phyloP scores from a whole-genome alignment of 2,329 filamentous ascomycete genomes.

The Dothiorella sarmentorum region DNA sequence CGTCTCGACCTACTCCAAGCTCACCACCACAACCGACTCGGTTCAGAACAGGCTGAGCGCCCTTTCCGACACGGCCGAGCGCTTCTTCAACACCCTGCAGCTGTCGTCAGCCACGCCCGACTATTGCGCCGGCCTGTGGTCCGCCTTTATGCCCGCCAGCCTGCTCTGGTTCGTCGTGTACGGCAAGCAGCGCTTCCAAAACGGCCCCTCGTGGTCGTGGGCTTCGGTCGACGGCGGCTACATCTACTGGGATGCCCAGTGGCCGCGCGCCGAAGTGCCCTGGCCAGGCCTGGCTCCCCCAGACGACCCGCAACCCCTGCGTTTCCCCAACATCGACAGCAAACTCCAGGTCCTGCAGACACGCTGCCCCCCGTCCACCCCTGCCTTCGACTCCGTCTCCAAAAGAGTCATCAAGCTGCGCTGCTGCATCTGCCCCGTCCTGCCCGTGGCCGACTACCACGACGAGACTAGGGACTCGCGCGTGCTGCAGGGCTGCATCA shows the following conservation, averaged over 20 bases:
- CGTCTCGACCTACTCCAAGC: slow-evolving; percentile 10
- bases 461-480: not conserved
- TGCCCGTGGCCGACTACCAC: not conserved
- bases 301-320: not conserved
- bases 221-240: slow-evolving; percentile 2
- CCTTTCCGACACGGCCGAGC: not conserved
- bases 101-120: not conserved
- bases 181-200: not conserved
- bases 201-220: slow-evolving; percentile 3
- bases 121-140: slow-evolving; percentile 9
- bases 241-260: slow-evolving; percentile 8
- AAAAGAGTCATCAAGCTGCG: slow-evolving; percentile 7
- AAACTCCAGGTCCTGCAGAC: not conserved
- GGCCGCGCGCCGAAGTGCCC: not conserved
- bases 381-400: not conserved
- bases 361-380: not conserved
- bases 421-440: slow-evolving; percentile 3
- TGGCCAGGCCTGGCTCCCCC: not conserved
- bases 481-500: slow-evolving; percentile 4
- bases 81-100: not conserved
- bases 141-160: not conserved
- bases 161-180: slow-evolving; percentile 7
- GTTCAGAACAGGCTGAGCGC: not conserved
- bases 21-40: not conserved
- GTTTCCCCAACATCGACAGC: not conserved